These are phyloP conservation scores for Leccinellum albellum DNA, from an alignment of 768 basidiomycete species.

Conservation along the genomic window DNA sequence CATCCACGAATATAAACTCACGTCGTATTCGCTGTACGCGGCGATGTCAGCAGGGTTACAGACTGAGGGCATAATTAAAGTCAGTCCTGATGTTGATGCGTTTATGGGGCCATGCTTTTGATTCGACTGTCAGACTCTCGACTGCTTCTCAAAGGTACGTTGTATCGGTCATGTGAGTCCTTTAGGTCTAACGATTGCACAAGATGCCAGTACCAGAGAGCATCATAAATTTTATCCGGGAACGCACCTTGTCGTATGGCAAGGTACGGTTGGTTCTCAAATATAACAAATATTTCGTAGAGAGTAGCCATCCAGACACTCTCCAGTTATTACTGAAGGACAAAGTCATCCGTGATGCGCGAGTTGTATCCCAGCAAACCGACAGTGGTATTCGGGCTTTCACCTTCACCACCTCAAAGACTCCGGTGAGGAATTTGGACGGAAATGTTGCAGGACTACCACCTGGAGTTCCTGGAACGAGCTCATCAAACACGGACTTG, in stretches of 20 bases:
- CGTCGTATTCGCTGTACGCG: constrained; percentile 95
- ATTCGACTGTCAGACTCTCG: constrained; percentile 55
- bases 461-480: constrained; percentile 24
- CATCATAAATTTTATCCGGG: constrained; percentile 83
- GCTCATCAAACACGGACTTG: constrained; percentile 62
- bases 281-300: constrained; percentile 96
- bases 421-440: constrained; percentile 75
- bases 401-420: constrained; percentile 76
- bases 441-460: constrained; percentile 39
- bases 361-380: constrained; percentile 63
- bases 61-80: constrained; percentile 97
- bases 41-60: constrained; percentile 97
- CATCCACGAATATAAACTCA: constrained; percentile 99
- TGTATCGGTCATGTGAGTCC: not conserved
- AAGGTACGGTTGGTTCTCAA: constrained; percentile 98
- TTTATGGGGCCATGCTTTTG: constrained; percentile 32
- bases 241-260: constrained; percentile 92
- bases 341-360: constrained; percentile 75
- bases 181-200: constrained; percentile 2
- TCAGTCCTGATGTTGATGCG: constrained; percentile 38
- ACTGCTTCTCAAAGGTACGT: constrained; percentile 67
- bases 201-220: constrained; percentile 90
- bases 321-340: constrained; percentile 89
- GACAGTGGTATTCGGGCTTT: constrained; percentile 74
- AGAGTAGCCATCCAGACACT: constrained; percentile 92